Evolutionary conservation across 306 rosid genomes (phyloP), one percentile per base, ranked within the genome.

Genomic region (Pueraria montana): DNA sequence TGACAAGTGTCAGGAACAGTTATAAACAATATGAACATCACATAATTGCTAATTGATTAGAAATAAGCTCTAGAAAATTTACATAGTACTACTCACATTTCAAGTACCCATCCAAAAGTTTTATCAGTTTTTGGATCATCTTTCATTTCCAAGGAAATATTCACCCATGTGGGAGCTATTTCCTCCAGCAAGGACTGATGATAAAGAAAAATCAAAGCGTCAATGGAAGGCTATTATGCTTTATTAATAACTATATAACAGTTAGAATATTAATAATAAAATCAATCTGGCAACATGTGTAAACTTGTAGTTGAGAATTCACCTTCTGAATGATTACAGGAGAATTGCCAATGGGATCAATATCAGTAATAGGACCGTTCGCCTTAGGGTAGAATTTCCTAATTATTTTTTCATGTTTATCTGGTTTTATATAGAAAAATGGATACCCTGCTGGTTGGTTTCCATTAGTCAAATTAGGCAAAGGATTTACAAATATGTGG

Each of bases 91-190:
- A 85, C 97, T 91, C 80, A 93, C 97, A 93, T 93, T 86, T 93
- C 95, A 58, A 91, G 97, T 80, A 93, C 96, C 97, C 97, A 93
- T 84, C 97, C 97, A 80, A 93, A 93, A 79, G 92, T 80, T 88
- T 93, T 87, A 83, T 93, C 97, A 3, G 97, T 85, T 78, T 84
- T 84, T 4, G 66, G 87, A 72, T 93, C 95, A 70, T 90, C 96
- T 84, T 93, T 93, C 96, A 93, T 93, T 87, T 80, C 83, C 84
- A 93, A 80, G 26, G 97, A 91, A 81, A 91, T 32, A 74, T 93
- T 93, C 85, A 93, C 97, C 97, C 97, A 93, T 18, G 96, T 91
- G 23, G 97, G 96, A 75, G 96, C 88, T 80, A 93, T 93, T 62
- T 93, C 97, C 91, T 93, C 96, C 55, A 93, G 80, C 74, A 88